A percentile compares a stretch with the other conserved stretches of the same genome.
Conservation (phyloP, 2,329 filamentous ascomycete species). For the Proliferodiscus dingleyae region DNA sequence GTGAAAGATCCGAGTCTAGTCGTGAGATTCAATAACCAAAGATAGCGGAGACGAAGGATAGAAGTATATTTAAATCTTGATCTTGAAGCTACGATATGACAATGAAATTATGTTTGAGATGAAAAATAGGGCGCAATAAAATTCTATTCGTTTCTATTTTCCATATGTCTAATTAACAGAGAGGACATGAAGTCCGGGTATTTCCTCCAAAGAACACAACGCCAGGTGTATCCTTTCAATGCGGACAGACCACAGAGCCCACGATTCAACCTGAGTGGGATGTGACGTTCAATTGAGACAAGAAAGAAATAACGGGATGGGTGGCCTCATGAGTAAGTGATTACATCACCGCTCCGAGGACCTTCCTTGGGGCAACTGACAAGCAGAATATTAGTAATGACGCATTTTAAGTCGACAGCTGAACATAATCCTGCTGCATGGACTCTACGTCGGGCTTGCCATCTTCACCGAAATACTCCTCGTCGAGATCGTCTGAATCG, state of each 20-base stretch:
- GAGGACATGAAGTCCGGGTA: constrained; percentile 12
- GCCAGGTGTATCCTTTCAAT: constrained; percentile 5
- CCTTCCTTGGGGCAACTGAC: neutral
- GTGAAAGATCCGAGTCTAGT: no score
- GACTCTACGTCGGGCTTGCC: constrained; percentile 46
- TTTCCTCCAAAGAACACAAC: constrained; percentile 9
- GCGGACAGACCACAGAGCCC: constrained; percentile 5
- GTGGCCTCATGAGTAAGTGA: neutral
- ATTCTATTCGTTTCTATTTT: constrained; percentile 7
- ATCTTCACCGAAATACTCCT: constrained; percentile 57
- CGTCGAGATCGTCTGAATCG: constrained; percentile 66
- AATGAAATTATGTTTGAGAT: no score
- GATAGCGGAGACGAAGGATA: neutral
- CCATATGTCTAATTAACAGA: neutral
- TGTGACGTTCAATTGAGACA: neutral
- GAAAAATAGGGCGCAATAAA: constrained; percentile 1
- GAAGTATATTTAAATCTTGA: neutral
- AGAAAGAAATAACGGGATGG: constrained; percentile 3
- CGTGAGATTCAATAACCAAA: no score
- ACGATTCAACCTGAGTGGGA: neutral
- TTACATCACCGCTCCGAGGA: constrained; percentile 1
- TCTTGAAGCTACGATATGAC: neutral
- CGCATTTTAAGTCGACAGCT: constrained; percentile 31
- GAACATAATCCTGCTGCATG: constrained; percentile 56
- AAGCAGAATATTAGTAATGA: constrained; percentile 5